Base-by-base conservation (phyloP, 345 rosid genomes). In the Pugionium dolabratum region DNA sequence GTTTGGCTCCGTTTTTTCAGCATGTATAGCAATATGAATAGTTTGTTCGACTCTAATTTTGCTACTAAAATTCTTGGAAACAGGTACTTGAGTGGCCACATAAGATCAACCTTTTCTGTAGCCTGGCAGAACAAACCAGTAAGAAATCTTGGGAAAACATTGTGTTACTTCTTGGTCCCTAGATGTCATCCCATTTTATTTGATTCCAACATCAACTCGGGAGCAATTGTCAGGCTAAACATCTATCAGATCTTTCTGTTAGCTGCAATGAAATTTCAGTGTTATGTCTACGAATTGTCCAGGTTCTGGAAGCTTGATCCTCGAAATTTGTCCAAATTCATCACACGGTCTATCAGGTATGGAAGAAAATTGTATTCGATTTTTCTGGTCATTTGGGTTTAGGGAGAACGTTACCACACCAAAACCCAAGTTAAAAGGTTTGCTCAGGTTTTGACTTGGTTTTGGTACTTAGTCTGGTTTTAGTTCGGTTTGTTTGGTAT, bases 181-280 rank as follows among this genome's bases (percentile, higher is more conserved):
- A 86, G 83, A 78, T 90, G 95, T 69, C 90, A 87, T 77, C 83
- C 97, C 51, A 72, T 86, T 66, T 84, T 93, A 74, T 84, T 79
- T 2, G 98, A 93, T 74, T 78, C 87, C 1, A 85, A 87, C 70
- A 85, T 93, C 68, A 90, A 93, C 75, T 82, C 96, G 1, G 77
- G 79, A 34, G 79, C 70, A 11, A 80, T 83, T 27, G 85, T 84
- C 46, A 81, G 90, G 82, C 69, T 92, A 75, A 92, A 92, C 70
- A 75, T 87, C 80, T 89, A 85, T 75, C 96, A 92, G 79, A 75
- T 78, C 47, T 87, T 92, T 66, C 61, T 92, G 75, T 57, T 89
- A 62, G 79, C 85, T 69, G 96, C 95, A 18, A 89, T 92, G 95
- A 92, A 89, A 67, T 87, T 80, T 69, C 96, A 86, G 52, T 83